phyloP scores from a whole-genome alignment of 1,139 yeast genomes.

The Debaryomyces psychrophilus region DNA sequence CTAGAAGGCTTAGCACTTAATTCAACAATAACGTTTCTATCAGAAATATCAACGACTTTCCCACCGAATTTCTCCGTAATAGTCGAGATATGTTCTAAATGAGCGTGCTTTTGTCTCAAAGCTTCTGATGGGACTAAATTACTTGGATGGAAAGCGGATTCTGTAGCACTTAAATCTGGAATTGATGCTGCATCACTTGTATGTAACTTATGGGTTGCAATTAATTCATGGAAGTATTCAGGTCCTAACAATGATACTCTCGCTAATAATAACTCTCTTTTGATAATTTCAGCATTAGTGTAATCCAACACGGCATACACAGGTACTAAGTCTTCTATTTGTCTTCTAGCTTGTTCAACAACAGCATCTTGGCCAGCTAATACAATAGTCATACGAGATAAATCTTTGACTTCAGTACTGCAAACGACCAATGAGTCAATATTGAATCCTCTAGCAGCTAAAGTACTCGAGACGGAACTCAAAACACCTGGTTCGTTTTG shows the following conservation, averaged over 20 bases:
- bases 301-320: constrained; percentile 97
- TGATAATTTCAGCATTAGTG: constrained; percentile 84
- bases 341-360: constrained; percentile 98
- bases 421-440: constrained; percentile 96
- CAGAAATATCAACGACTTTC: constrained; percentile 86
- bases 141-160: constrained; percentile 77
- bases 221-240: constrained; percentile 92
- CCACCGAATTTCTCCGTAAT: constrained; percentile 91
- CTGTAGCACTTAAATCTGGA: constrained; percentile 54
- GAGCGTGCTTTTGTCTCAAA: constrained; percentile 89
- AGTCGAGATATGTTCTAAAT: constrained; percentile 80
- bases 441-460: constrained; percentile 98
- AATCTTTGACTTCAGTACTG: constrained; percentile 92
- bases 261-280: constrained; percentile 87
- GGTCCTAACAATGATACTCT: constrained; percentile 94
- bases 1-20: constrained; percentile 92
- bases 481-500: constrained; percentile 99
- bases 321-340: constrained; percentile 95
- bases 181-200: constrained; percentile 42
- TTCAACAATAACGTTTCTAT: constrained; percentile 92
- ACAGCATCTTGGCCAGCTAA: constrained; percentile 94
- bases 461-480: constrained; percentile 88
- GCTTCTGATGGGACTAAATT: constrained; percentile 91
- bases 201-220: constrained; percentile 77
- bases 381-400: constrained; percentile 95